Evolutionary conservation across 2,329 filamentous ascomycete genomes (phyloP), one percentile per base, ranked within the genome.

Genomic region (Alternaria rosae): DNA sequence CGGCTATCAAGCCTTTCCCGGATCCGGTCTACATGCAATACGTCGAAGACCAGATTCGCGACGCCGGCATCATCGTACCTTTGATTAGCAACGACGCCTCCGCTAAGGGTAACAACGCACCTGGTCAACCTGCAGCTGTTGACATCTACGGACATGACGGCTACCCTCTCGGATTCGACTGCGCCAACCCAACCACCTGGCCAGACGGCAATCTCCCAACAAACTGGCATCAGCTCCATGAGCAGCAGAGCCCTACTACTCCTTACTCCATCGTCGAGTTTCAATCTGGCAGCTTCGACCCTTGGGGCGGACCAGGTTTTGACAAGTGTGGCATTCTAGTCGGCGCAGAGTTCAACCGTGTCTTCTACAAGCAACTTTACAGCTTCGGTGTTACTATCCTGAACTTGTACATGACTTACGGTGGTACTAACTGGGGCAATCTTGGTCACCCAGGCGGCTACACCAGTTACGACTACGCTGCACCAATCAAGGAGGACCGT

Each of bases 401-500:
- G 59, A 93, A 89, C 68, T 72, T 92, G 1, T 94, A 93, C 76
- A 94, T 94, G 92, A 89, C 86, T 1, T 92, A 85, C 67, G 92
- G 92, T 13, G 92, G 92, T 6, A 94, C 92, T 0, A 95, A 94
- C 74, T 94, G 92, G 92, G 92, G 92, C 0, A 94, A 78, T 21
- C 64, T 78, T 0, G 74, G 91, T 0, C 87, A 92, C 67, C 85
- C 89, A 10, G 89, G 88, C 42, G 82, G 74, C 8, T 83, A 84
- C 68, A 84, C 83, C 0, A 85, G 82, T 4, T 89, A 89, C 70
- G 87, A 89, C 69, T 89, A 88, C 68, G 85, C 86, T 6, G 83
- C 88, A 5, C 81, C 84, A 7, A 92, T 94, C 54, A 84, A 85
- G 1, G 92, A 95, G 72, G 88, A 91, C 43, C 85, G 92, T 23